These are phyloP conservation scores for Salix udensis DNA, from an alignment of 345 rosid species.

Conservation along the genomic window DNA sequence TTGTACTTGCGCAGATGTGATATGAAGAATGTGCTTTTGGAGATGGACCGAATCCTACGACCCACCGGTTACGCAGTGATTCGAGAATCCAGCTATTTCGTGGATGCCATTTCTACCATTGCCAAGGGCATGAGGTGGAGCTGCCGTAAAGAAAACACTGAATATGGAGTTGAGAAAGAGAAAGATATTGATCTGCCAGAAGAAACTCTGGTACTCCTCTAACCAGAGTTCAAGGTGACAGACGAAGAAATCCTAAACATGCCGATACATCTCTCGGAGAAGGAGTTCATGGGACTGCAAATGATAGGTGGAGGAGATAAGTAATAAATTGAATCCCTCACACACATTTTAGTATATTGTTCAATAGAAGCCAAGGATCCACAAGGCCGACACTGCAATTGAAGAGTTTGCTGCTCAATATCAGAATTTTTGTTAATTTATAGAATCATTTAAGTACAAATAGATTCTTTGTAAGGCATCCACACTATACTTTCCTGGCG, in stretches of 20 bases:
- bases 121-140: slow-evolving; percentile 86
- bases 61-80: slow-evolving; percentile 69
- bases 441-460: background rate
- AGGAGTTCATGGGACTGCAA: background rate
- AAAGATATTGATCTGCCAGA: slow-evolving; percentile 78
- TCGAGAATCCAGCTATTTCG: slow-evolving; percentile 73
- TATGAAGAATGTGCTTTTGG: slow-evolving; percentile 76
- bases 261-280: background rate
- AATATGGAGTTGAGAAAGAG: slow-evolving; percentile 60
- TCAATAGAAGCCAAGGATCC: background rate
- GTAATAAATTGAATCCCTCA: background rate
- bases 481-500: background rate
- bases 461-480: background rate
- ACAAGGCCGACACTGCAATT: background rate
- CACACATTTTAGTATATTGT: background rate
- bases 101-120: slow-evolving; percentile 53
- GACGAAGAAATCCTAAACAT: background rate
- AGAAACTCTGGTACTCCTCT: slow-evolving; percentile 82
- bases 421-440: background rate
- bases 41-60: slow-evolving; percentile 89
- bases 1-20: slow-evolving; percentile 60
- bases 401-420: slow-evolving; percentile 2
- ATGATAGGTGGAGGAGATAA: background rate
- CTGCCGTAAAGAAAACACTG: slow-evolving; percentile 72
- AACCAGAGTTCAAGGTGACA: slow-evolving; percentile 37